Base-by-base conservation (phyloP, 192 early-diverging fungal species). In the Oehlia diaphana region DNA sequence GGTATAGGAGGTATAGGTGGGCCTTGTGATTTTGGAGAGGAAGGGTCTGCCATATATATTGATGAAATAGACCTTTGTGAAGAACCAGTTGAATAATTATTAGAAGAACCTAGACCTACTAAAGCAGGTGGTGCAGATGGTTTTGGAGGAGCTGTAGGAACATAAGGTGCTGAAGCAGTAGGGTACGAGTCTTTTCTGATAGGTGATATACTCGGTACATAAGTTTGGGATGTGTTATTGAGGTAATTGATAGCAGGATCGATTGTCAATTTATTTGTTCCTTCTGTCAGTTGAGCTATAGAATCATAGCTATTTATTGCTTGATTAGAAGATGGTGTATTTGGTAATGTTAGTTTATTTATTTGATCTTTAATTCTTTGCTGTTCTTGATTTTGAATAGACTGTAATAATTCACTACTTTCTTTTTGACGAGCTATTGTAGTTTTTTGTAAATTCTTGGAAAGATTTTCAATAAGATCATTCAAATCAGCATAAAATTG, bases 401-500 rank as follows among this genome's bases (percentile, higher is more conserved):
- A 83, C 2, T 83, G 84, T 33, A 92, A 84, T 21, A 95, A 81
- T 9, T 83, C 77, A n/a, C 81, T 77, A 23, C 92, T 86, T 74
- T 96, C 94, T 39, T 91, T 83, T 31, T 79, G 83, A 47, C 95
- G 87, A 16, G 88, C 82, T 14, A 84, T 73, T 16, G 88, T 85
- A 81, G 94, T 94, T n/a, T 87, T 86, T 10, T 83, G 82, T 3
- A 86, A 86, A 13, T 86, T 90, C n/a, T 83, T 84, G 37, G 73
- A 80, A 21, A 94, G 85, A 50, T 85, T 80, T 62, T 89, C 87
- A 6, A 94, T 85, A 35, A 91, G 67, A 3, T 89, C 90, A 23
- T 79, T 83, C 67, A 95, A 79, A 63, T 90, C 88, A 5, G 87
- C 81, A 75, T 95, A 95, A 73, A 93, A 96, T 28, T 90, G 87